Base-by-base conservation (phyloP, 352 stramenopile species). In the Phytophthora brassicae region DNA sequence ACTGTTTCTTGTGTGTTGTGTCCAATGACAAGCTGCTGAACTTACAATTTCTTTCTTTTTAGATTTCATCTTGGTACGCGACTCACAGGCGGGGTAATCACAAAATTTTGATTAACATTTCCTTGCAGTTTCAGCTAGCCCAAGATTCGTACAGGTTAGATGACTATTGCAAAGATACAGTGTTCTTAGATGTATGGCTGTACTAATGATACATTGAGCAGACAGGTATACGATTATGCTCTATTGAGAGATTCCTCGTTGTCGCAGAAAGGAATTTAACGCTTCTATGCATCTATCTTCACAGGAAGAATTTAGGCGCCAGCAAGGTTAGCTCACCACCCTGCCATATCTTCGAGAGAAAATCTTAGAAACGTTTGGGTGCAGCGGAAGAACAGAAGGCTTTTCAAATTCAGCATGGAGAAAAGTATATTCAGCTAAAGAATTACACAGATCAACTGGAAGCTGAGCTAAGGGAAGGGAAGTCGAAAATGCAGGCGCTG, bases 341-440 rank as follows among this genome's bases (percentile, higher is more conserved):
- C 35, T 41, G 33, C n/a, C 13, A 1, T 41, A 17, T n/a, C n/a
- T 20, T 44, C 38, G 23, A 24, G 38, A 24, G 4, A 7, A 6
- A 4, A 7, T 6, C 5, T n/a, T 44, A 24, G 2, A 44, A 17
- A 6, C 38, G 23, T 22, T 23, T 0, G 17, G 1, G 16, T 43
- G 4, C 39, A 95, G 86, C 72, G 14, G 84, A 95, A 36, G 86
- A 95, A 47, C 84, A 95, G 42, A 92, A 92, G 45, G 51, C 69
- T 1, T 95, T 88, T 57, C 80, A 95, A 60, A 64, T 74, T 39
- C 86, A 95, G 29, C 84, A 93, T 53, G 86, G 86, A 16, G 82
- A 95, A 51, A 89, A 91, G 51, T 93, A 95, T 33, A 89, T 95
- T 44, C 86, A 95, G 43, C 56, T 95, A n/a, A 95, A 95, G 56